phyloP scores from a whole-genome alignment of 2,329 filamentous ascomycete species.

The Tolypocladium album region DNA sequence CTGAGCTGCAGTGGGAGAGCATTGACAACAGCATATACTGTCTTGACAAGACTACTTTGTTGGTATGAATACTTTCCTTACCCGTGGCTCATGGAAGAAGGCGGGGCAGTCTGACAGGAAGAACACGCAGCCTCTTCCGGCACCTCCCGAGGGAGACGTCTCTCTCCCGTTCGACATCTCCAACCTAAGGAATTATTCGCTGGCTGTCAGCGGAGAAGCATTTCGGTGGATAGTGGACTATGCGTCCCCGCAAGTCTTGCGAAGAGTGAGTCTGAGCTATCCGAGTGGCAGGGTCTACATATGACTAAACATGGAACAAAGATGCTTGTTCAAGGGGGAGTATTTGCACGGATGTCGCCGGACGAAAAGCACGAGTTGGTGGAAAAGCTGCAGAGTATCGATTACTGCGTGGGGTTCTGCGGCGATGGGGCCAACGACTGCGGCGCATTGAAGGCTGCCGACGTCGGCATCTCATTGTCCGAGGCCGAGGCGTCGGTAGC shows the following conservation, averaged over 20 bases:
- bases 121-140: conserved; percentile 50
- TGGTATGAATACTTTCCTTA: conserved; percentile 31
- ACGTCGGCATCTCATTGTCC: conserved; percentile 93
- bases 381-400: conserved; percentile 91
- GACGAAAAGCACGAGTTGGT: conserved; percentile 98
- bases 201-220: conserved; percentile 85
- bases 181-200: conserved; percentile 72
- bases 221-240: conserved; percentile 96
- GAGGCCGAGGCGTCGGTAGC: conserved; percentile 96
- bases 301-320: conserved; percentile 21
- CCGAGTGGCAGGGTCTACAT: neutral
- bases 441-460: conserved; percentile 89
- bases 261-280: conserved; percentile 37
- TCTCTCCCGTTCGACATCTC: conserved; percentile 79
- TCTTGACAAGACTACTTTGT: conserved; percentile 68
- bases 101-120: neutral
- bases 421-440: conserved; percentile 97
- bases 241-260: conserved; percentile 68
- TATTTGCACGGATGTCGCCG: conserved; percentile 96
- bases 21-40: conserved; percentile 76
- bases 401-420: conserved; percentile 92
- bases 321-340: conserved; percentile 85
- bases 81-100: neutral
- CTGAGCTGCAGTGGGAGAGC: conserved; percentile 78
- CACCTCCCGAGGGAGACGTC: conserved; percentile 61